A percentile compares a stretch with the other conserved stretches of the same genome.
These are phyloP conservation scores for Canavalia ensiformis DNA, from an alignment of 306 rosid species.

Conservation along the genomic window DNA sequence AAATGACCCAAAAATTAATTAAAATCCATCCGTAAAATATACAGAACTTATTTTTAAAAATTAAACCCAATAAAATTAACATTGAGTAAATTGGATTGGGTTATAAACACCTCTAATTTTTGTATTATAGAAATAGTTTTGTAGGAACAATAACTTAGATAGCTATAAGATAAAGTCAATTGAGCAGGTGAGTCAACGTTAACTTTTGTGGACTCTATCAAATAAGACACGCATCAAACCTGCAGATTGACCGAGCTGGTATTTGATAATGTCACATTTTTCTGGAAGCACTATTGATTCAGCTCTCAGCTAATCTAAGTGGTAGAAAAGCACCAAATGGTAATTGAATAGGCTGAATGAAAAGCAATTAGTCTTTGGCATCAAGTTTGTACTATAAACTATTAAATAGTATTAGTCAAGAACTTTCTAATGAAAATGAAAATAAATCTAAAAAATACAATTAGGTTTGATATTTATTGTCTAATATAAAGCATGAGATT, in stretches of 20 bases:
- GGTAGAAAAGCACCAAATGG: not conserved
- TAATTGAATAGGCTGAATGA: not conserved
- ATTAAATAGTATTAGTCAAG: slow-evolving; percentile 4
- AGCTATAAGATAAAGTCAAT: slow-evolving; percentile 46
- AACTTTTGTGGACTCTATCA: slow-evolving; percentile 30
- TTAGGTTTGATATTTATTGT: slow-evolving; percentile 18
- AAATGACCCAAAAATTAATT: no score
- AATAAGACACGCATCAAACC: slow-evolving; percentile 29
- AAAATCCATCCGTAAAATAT: no score
- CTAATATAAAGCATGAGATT: slow-evolving; percentile 12
- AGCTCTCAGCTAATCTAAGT: not conserved
- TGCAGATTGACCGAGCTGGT: slow-evolving; percentile 44
- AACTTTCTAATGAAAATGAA: not conserved
- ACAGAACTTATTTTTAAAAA: no score
- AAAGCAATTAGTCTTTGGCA: not conserved
- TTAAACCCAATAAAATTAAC: no score
- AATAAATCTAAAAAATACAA: not conserved
- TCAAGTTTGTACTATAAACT: not conserved
- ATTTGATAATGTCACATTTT: slow-evolving; percentile 37
- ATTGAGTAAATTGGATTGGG: no score
- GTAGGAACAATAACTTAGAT: slow-evolving; percentile 22
- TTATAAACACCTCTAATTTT: no score
- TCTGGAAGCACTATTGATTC: slow-evolving; percentile 45
- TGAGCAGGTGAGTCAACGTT: slow-evolving; percentile 62
- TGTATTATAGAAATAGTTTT: not conserved